phyloP scores from a whole-genome alignment of 148 eudicot genomes.

The Amaranthus cruentus region DNA sequence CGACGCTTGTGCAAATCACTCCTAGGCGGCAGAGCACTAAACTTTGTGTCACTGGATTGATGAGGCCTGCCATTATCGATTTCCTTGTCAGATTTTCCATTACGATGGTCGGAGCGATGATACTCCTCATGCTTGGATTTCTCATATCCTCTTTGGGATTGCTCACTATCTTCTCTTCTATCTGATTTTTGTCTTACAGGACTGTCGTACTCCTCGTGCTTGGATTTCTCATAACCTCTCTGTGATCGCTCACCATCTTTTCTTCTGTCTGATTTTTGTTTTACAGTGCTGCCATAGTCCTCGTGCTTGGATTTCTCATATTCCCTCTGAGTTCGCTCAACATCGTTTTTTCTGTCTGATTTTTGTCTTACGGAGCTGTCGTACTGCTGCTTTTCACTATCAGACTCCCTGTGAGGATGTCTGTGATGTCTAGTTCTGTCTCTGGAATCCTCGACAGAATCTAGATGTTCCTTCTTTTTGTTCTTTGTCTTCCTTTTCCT shows the following conservation, averaged over 20 bases:
- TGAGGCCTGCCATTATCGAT: conserved; percentile 20
- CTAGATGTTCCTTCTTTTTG: conserved; percentile 30
- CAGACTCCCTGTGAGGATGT: conserved; percentile 24
- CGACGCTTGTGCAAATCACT: conserved; percentile 41
- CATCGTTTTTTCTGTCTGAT: conserved; percentile 17
- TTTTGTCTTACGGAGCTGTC: conserved; percentile 15
- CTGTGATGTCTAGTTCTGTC: conserved; percentile 31
- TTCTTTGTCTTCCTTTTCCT: conserved; percentile 27
- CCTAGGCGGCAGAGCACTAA: conserved; percentile 26
- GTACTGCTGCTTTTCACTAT: conserved; percentile 27
- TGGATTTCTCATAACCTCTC: conserved; percentile 19
- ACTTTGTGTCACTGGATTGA: conserved; percentile 23
- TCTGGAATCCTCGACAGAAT: conserved; percentile 33
- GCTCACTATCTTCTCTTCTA: conserved; percentile 16
- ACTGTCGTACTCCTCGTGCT: conserved; percentile 13
- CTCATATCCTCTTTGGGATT: conserved; percentile 28
- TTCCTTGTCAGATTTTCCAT: conserved; percentile 26
- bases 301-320: neutral
- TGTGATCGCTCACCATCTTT: conserved; percentile 18
- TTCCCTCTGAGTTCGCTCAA: conserved; percentile 20
- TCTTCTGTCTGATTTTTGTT: conserved; percentile 18
- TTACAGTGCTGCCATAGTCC: too few species aligned
- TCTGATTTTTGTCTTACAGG: conserved; percentile 13
- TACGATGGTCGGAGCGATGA: conserved; percentile 14
- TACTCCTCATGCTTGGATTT: conserved; percentile 23